Conservation (phyloP, 495 filamentous ascomycete genomes). For the Evansstolkia leycettana region DNA sequence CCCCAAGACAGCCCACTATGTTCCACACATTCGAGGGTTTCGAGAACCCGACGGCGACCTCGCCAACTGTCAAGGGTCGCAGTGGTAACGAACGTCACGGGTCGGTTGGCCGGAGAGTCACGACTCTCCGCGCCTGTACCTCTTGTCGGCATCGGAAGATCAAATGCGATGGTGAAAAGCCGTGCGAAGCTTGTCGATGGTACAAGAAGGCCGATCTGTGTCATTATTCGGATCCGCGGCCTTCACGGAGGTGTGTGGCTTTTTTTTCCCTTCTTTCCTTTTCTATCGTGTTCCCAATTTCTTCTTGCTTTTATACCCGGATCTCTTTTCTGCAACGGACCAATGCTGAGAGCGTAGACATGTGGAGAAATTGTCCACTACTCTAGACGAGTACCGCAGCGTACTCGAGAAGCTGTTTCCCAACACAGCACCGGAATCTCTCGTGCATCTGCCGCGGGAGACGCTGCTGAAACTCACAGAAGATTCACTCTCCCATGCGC, state of each 20-base stretch:
- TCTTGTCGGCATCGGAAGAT: constrained; percentile 37
- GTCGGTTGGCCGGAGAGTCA: constrained; percentile 26
- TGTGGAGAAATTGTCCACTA: constrained; percentile 30
- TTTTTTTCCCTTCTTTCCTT: too few relatives aligned
- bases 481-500: constrained; percentile 6
- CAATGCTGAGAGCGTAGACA: too few relatives aligned
- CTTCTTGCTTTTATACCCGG: too few relatives aligned
- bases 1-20: too few relatives aligned
- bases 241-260: constrained; percentile 21
- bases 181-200: constrained; percentile 35
- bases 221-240: constrained; percentile 30
- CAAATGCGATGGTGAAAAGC: constrained; percentile 35
- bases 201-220: constrained; percentile 34
- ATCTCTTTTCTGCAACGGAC: too few relatives aligned
- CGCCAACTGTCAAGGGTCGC: constrained; percentile 15
- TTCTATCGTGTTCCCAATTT: too few relatives aligned
- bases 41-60: constrained; percentile 20
- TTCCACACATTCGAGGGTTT: constrained; percentile 34
- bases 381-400: constrained; percentile 25
- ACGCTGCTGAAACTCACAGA: constrained; percentile 33
- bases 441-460: constrained; percentile 33
- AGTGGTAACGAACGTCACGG: constrained; percentile 20
- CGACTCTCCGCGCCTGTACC: constrained; percentile 31
- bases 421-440: constrained; percentile 19
- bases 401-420: constrained; percentile 29